Base-by-base conservation (phyloP, 1,284 basidiomycete species). In the Blastosporella zonata region DNA sequence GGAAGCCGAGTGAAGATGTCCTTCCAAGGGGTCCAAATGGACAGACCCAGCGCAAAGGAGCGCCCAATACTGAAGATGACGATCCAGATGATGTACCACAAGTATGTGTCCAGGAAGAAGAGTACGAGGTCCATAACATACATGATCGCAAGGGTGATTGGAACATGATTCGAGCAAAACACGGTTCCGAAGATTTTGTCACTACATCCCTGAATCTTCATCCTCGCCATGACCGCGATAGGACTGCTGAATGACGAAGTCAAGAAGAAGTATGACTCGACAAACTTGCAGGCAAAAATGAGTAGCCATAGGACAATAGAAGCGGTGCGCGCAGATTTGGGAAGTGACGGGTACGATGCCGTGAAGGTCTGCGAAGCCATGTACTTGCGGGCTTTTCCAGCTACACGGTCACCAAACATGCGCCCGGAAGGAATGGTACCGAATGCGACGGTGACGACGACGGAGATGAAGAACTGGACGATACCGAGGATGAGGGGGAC, bases 81-180 rank as follows among this genome's bases (percentile, higher is more conserved):
- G 60, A 93, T 84, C 94, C 94, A 97, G 66, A 97, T 95, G 70
- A 90, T 85, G 72, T 90, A 96, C 94, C 94, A 97, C 40, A 97
- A 72, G 76, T 96, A 97, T 36, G 94, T 97, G 74, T 97, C 94
- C 70, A 97, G 74, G 82, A 97, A 97, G 84, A 97, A 97, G 58
- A 97, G 76, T 44, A 90, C 78, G 50, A 97, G 69, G 64, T 97
- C 94, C 93, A 97, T 95, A 67, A 94, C 67, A 71, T 94, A 97
- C 94, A 97, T 97, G 77, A 96, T 91, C 21, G 93, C 74, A 52
- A 97, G 78, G 1, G 94, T 84, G 71, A 97, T 96, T 0, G 86
- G 81, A 35, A 94, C 87, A 53, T 97, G 94, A 62, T 95, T 92
- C 39, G 79, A 75, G 72, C 94, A 97, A 6, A 97, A 74, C 1